Evolutionary conservation across 345 rosid species (phyloP).

Genomic region (Ricinus communis): DNA sequence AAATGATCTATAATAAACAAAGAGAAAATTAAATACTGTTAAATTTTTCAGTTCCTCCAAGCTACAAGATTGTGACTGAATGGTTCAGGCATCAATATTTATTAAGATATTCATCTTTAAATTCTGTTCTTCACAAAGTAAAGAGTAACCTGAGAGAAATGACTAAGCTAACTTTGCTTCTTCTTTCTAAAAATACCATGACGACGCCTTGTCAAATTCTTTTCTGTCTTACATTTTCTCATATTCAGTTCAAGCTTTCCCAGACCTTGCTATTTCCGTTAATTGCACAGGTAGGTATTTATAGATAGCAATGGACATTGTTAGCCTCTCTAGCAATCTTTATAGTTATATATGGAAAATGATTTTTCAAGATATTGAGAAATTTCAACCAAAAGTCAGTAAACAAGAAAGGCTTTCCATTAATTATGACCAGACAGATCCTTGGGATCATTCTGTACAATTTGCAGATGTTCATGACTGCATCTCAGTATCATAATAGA

Average conservation of each 20-base stretch:
- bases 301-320: no score
- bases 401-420: neutral
- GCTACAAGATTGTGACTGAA: neutral
- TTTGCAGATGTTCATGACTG: neutral
- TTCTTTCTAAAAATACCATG: no score
- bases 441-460: neutral
- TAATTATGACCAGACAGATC: neutral
- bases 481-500: neutral
- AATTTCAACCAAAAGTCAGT: neutral
- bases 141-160: no score
- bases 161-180: no score
- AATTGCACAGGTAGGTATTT: no score
- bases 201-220: no score
- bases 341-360: neutral
- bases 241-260: no score
- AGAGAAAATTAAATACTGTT: neutral
- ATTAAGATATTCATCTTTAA: neutral
- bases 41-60: neutral
- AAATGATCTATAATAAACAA: neutral
- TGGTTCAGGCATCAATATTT: neutral
- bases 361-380: neutral
- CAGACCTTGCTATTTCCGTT: no score
- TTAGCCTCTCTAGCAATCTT: no score
- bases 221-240: no score
- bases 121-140: neutral